Evolutionary conservation across 108 stramenopile species (phyloP), one percentile per base, ranked within the genome.

Genomic region (Cafeteria roenbergensis): DNA sequence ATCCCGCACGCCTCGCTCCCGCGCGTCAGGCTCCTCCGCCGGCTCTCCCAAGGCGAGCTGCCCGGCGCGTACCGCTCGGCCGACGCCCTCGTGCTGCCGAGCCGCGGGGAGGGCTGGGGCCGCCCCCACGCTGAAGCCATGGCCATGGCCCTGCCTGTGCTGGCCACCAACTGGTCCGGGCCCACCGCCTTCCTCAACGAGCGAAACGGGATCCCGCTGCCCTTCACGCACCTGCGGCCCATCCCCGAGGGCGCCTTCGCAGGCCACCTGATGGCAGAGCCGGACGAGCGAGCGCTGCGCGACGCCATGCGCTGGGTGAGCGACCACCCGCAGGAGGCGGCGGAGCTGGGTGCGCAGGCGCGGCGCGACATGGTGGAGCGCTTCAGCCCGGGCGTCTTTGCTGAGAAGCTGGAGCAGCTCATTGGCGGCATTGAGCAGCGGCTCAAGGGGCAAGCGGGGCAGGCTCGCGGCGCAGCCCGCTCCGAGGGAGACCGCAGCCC

Each of bases 51-150:
- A 4, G 28, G 29, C 38, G 9, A 56, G n/a, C 56, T 72, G 34
- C 51, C 29, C 0, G 34, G 30, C 4, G 55, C 74, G 17, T 71
- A 62, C 35, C 42, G 36, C 9, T 17, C 68, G n/a, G 69, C 61
- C 21, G 70, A 71, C 61, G 65, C 63, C 20, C 51, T 78, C 32
- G 76, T 72, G 29, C 67, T 76, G 24, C 78, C 78, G 9, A 62
- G 61, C 20, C 64, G 74, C 25, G 78, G 78, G 26, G 78, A 79
- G 62, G 78, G 78, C n/a, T 79, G 78, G 78, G 78, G 78, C 2
- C 71, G 78, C 22, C 78, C 78, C 1, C 72, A 76, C 60, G 68
- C 67, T 14, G 78, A 79, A 72, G 72, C 75, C 22, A 79, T 79
- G 78, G 71, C 71, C 34, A 71, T 64, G 57, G 78, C 34, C 30